A percentile compares a stretch with the other conserved stretches of the same genome.
Evolutionary conservation across 2,329 filamentous ascomycete genomes (phyloP).

Genomic region (Eutypella sp.): DNA sequence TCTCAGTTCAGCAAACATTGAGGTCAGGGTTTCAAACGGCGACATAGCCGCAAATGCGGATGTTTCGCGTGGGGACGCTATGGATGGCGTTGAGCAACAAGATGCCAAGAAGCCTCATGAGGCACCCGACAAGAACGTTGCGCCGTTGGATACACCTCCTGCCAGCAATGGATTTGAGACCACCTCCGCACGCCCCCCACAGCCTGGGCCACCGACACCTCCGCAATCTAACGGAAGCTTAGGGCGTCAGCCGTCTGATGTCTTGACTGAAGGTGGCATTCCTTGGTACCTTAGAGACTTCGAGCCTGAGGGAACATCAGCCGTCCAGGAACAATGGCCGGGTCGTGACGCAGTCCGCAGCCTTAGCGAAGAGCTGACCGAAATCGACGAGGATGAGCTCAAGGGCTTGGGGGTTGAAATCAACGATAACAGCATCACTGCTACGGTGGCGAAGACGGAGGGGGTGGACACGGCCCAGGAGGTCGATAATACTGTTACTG

Average conservation of each 20-base stretch:
- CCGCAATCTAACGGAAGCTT: conserved; percentile 60
- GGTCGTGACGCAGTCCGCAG: conserved; percentile 61
- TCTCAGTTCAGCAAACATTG: conserved; percentile 36
- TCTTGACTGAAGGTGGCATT: conserved; percentile 67
- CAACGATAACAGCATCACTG: conserved; percentile 42
- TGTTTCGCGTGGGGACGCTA: conserved; percentile 22
- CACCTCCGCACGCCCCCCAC: conserved; percentile 25
- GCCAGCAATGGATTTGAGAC: conserved; percentile 41
- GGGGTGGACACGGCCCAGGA: neutral
- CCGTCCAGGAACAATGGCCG: conserved; percentile 69
- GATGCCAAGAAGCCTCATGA: conserved; percentile 21
- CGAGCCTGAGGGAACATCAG: conserved; percentile 72
- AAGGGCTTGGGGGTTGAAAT: conserved; percentile 60
- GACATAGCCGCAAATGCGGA: conserved; percentile 24
- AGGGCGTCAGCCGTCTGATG: conserved; percentile 42
- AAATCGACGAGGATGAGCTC: conserved; percentile 87
- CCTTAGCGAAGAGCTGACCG: conserved; percentile 83
- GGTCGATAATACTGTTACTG: neutral
- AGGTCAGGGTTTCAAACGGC: conserved; percentile 40
- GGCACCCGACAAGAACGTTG: conserved; percentile 23
- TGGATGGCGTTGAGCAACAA: conserved; percentile 23
- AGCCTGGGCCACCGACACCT: conserved; percentile 56
- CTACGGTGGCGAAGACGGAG: conserved; percentile 25
- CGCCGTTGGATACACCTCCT: conserved; percentile 40
- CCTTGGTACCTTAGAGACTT: conserved; percentile 85